Base-by-base conservation (phyloP, 768 basidiomycete genomes). In the Zangia roseola region DNA sequence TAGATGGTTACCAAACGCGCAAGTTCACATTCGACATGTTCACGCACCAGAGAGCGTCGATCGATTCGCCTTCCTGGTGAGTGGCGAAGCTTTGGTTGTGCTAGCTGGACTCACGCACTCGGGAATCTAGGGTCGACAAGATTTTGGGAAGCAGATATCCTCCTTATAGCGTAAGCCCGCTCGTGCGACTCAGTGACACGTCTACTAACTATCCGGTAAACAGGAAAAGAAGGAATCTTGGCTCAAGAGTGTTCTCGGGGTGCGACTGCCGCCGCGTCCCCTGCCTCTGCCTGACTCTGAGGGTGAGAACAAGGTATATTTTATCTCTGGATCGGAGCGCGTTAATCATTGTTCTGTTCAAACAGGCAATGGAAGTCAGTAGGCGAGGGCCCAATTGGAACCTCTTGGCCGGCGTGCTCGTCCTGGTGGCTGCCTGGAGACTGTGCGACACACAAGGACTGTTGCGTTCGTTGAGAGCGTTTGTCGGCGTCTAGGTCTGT, bases 11-110 rank as follows among this genome's bases (percentile, higher is more conserved):
- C 47, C 82, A 87, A 59, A 82, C 83, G 4, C 86, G 90, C 30
- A 90, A 90, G 60, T 86, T 72, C 58, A 71, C 74, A 5, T 93
- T 92, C 55, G 86, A 90, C 51, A 71, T 78, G 60, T 93, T 94
- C 69, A 90, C 88, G 0, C 89, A 92, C 61, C 55, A 79, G 21
- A 78, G 91, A 43, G 62, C 83, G 5, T 79, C 84, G 0, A 36
- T 78, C 9, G 71, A 76, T 53, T 69, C 65, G 4, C 78, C 74
- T 30, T 49, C 60, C 47, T 76, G 63, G 65, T 67, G 26, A 6
- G 63, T 17, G 3, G 14, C 6, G 28, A 31, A 6, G 14, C 14
- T 14, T 31, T 31, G 14, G 31, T 16, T 16, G 31, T 31, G 31
- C 17, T 8, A 5, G 2, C 24, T 23, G 8, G 7, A n/a, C 49